Evolutionary conservation across 352 stramenopile genomes (phyloP).

Genomic region (Phytophthora crassamura): DNA sequence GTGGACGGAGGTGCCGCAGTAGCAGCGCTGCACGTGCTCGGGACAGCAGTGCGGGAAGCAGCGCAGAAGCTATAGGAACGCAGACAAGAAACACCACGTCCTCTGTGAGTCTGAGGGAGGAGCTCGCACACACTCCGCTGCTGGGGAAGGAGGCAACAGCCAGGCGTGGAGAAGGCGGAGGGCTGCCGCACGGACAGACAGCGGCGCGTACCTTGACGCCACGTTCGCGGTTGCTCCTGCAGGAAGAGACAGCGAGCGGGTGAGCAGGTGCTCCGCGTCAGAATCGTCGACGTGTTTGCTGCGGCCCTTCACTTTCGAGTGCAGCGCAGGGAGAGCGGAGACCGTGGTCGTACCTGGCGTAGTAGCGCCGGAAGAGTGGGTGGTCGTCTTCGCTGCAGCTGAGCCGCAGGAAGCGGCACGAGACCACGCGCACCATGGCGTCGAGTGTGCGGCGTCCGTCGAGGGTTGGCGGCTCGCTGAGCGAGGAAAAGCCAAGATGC

Average conservation of each 20-base stretch:
- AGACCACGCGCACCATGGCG: conserved; percentile 19
- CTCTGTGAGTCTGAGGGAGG: too few species aligned
- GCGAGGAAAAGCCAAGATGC: too few species aligned
- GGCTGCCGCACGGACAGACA: too few species aligned
- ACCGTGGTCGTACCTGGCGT: conserved; percentile 37
- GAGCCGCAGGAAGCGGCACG: conserved; percentile 31
- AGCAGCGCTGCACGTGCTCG: conserved; percentile 41
- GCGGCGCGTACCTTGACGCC: conserved; percentile 21
- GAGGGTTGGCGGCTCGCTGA: conserved; percentile 8
- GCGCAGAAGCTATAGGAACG: conserved; percentile 33
- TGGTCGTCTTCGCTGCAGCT: conserved; percentile 35
- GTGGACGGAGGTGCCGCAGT: conserved; percentile 47
- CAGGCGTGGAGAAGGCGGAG: too few species aligned
- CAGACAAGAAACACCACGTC: too few species aligned
- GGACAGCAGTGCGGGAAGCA: conserved; percentile 59
- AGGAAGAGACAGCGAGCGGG: neutral
- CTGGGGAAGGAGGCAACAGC: too few species aligned
- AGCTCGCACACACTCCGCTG: too few species aligned
- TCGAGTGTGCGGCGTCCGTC: too few species aligned
- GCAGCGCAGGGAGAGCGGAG: too few species aligned
- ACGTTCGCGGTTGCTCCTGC: conserved; percentile 32
- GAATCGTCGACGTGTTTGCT: too few species aligned
- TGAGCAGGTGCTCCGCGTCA: too few species aligned
- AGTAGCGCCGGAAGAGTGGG: conserved; percentile 36
- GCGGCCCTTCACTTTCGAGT: too few species aligned